Evolutionary conservation across 768 basidiomycete genomes (phyloP).

Genomic region (Leucocoprinus leucothites): DNA sequence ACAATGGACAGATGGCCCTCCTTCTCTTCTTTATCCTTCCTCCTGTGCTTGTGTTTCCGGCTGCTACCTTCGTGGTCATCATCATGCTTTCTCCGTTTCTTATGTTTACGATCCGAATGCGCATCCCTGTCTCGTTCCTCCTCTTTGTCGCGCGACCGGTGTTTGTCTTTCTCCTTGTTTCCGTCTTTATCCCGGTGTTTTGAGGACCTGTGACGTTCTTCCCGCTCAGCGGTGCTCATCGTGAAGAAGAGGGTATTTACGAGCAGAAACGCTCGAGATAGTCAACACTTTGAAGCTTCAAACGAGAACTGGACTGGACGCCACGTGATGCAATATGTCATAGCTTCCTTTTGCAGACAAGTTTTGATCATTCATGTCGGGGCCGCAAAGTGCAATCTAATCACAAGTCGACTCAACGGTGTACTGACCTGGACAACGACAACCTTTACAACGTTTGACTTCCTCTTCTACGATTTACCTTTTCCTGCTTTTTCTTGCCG

Average conservation of each 20-base stretch:
- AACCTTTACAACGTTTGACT: not conserved
- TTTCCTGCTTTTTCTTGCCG: not conserved
- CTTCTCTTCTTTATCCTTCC: slow-evolving; percentile 39
- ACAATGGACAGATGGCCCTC: slow-evolving; percentile 44
- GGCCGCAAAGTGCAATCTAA: slow-evolving; percentile 6
- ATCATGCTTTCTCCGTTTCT: slow-evolving; percentile 53
- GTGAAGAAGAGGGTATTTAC: not conserved
- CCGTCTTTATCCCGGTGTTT: slow-evolving; percentile 17
- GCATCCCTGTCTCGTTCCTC: slow-evolving; percentile 31
- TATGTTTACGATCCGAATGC: slow-evolving; percentile 43
- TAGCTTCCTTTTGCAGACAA: slow-evolving; percentile 10
- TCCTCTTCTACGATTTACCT: not conserved
- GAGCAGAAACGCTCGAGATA: not conserved
- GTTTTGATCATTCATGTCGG: slow-evolving; percentile 6
- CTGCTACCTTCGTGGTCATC: slow-evolving; percentile 30
- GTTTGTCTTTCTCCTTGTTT: slow-evolving; percentile 27
- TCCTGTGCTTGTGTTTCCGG: slow-evolving; percentile 35
- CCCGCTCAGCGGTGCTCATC: slow-evolving; percentile 9
- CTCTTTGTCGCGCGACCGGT: slow-evolving; percentile 19
- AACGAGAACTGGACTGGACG: too few relatives aligned
- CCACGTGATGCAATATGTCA: slow-evolving; percentile 8
- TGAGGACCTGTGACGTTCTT: slow-evolving; percentile 29
- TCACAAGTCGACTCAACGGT: too few relatives aligned
- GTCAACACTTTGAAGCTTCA: not conserved
- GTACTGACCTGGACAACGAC: not conserved